Conservation (phyloP, 306 rosid genomes). For the Quercus alba region DNA sequence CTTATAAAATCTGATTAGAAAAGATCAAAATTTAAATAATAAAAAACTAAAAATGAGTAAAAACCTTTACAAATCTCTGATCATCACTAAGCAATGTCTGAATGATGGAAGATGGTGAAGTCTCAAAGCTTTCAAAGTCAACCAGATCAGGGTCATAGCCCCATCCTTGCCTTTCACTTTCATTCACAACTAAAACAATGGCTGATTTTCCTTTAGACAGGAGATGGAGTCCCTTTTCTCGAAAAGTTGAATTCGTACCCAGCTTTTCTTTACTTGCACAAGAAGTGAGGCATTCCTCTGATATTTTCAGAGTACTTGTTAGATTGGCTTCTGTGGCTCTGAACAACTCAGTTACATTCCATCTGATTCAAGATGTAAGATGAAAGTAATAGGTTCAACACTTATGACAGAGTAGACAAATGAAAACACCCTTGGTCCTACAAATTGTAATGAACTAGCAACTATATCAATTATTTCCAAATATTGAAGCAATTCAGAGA, state of each 20-base stretch:
- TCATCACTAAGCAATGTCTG: conserved; percentile 49
- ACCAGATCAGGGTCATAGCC: conserved; percentile 28
- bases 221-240: conserved; percentile 59
- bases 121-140: conserved; percentile 36
- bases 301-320: conserved; percentile 41
- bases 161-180: conserved; percentile 27
- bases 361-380: conserved; percentile 48
- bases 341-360: conserved; percentile 59
- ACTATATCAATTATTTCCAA: not conserved
- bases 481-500: not conserved
- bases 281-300: conserved; percentile 39
- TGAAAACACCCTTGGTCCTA: not conserved
- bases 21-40: not conserved
- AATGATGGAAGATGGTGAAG: conserved; percentile 28
- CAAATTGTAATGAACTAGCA: not conserved
- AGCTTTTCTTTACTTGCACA: conserved; percentile 42
- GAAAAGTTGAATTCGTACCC: conserved; percentile 36
- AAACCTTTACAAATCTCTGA: conserved; percentile 52
- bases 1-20: conserved; percentile 1
- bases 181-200: conserved; percentile 55
- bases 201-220: conserved; percentile 76
- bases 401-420: conserved; percentile 8
- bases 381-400: conserved; percentile 27
- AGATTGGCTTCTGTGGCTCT: conserved; percentile 34
- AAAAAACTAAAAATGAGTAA: conserved; percentile 1